Evolutionary conservation across 768 basidiomycete species (phyloP), one percentile per base, ranked within the genome.

Genomic region (Boletus reticuloceps): DNA sequence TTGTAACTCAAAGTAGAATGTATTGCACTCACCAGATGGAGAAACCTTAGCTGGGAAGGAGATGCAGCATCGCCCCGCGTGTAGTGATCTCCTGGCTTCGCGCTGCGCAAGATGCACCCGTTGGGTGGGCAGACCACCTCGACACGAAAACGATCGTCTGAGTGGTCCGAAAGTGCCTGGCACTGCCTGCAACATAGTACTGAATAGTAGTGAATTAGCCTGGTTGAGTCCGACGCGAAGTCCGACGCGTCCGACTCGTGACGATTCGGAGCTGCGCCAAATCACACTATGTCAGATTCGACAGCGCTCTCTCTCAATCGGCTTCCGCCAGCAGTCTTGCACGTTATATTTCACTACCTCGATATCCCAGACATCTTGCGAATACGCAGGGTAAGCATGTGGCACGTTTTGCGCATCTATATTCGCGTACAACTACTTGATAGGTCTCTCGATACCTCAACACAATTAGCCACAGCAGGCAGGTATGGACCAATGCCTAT

Each of bases 1-100:
- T 32, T 12, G 32, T 12, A 12, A 32, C 22, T 22, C 22, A 22
- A 22, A 22, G 22, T 4, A 32, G 1, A 12, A 12, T 25, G 6
- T 39, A 5, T 2, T 25, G 32, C 19, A 40, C 52, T 37, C 56
- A 83, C 86, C 73, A 88, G 48, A 88, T 84, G 2, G 86, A 86
- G 61, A 88, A 77, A 3, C 84, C 86, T 63, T 86, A 85, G 0
- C 74, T 79, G 0, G 80, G 77, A 5, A 85, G 86, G 2, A 88
- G 75, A 60, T 76, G 63, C 27, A 88, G 60, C 79, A 85, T 82
- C 65, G 86, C 86, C 2, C 85, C 86, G 72, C 1, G 72, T 78
- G 63, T 88, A 86, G 66, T 81, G 66, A 20, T 20, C 20, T 1
- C 84, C 85, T 3, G 73, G 68, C 58, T 83, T 84, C 11, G 85